phyloP scores from a whole-genome alignment of 441 rosid species.

The Lagerstroemia fauriei region DNA sequence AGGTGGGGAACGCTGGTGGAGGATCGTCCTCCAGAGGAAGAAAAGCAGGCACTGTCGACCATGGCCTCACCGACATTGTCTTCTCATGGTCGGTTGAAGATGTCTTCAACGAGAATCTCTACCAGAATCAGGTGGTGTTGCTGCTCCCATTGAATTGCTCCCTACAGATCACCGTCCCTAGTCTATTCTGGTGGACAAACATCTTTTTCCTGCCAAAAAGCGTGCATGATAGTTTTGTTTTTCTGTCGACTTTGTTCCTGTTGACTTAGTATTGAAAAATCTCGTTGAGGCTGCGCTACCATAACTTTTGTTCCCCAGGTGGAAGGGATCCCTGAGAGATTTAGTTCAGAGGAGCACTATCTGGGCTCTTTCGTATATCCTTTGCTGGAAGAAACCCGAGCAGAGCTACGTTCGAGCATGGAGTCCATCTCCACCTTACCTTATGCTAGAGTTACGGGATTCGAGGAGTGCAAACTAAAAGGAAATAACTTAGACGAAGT shows the following conservation, averaged over 20 bases:
- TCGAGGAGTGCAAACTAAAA: neutral
- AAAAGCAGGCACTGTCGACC: neutral
- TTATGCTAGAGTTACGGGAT: neutral
- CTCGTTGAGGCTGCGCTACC: neutral
- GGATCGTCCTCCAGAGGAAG: neutral
- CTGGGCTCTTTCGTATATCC: neutral
- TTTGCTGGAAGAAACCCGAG: conserved; percentile 20
- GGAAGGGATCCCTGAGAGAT: conserved; percentile 15
- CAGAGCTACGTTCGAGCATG: neutral
- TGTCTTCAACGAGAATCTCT: conserved; percentile 29
- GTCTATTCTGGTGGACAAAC: neutral
- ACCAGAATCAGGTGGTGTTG: conserved; percentile 28
- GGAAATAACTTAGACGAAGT: too few species aligned
- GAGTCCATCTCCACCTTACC: conserved; percentile 1
- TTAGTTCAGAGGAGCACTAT: neutral
- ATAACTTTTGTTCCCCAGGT: neutral
- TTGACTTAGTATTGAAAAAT: neutral
- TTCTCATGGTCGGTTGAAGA: conserved; percentile 41
- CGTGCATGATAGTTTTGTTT: neutral
- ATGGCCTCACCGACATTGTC: neutral
- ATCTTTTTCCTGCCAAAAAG: neutral
- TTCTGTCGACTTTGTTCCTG: too few species aligned
- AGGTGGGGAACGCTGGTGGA: neutral
- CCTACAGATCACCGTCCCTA: neutral
- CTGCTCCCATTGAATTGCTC: neutral